A percentile compares a stretch with the other conserved stretches of the same genome.
These are phyloP conservation scores for Clarireedia sp. DNA, from an alignment of 2,329 filamentous ascomycete genomes.

Conservation along the genomic window DNA sequence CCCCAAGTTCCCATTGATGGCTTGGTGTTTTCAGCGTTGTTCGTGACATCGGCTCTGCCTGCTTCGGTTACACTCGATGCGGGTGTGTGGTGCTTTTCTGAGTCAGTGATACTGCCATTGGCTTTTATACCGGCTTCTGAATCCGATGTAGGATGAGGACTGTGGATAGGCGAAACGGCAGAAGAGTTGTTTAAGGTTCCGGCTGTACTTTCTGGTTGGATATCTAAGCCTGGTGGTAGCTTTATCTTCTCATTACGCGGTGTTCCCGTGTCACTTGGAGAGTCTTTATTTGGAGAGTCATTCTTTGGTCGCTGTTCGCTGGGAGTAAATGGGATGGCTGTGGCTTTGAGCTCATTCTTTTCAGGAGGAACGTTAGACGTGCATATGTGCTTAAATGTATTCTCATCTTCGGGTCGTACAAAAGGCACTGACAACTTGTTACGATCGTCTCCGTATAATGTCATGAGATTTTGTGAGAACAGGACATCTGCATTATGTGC, in stretches of 20 bases:
- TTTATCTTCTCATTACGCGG: conserved; percentile 10
- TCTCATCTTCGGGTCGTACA: conserved; percentile 83
- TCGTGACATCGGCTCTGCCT: conserved; percentile 9
- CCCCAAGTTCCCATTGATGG: conserved; percentile 56
- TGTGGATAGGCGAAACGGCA: conserved; percentile 10
- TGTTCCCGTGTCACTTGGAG: conserved; percentile 10
- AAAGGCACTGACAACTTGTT: conserved; percentile 86
- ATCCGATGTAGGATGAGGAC: conserved; percentile 13
- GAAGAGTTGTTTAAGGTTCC: conserved; percentile 17
- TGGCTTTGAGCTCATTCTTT: conserved; percentile 48
- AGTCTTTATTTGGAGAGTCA: conserved; percentile 5
- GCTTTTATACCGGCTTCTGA: conserved; percentile 10
- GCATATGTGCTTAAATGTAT: conserved; percentile 67
- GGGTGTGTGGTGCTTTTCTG: conserved; percentile 13
- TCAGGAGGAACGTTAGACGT: conserved; percentile 50
- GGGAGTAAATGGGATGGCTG: conserved; percentile 26
- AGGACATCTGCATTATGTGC: conserved; percentile 83
- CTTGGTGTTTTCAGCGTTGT: conserved; percentile 10
- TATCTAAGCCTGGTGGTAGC: conserved; percentile 9
- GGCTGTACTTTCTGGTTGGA: conserved; percentile 5
- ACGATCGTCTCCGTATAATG: conserved; percentile 76
- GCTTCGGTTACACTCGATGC: conserved; percentile 3
- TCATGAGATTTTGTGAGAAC: conserved; percentile 85
- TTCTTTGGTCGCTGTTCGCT: conserved; percentile 22
- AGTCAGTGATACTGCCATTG: conserved; percentile 15